Base-by-base conservation (phyloP, 805 yeast species). In the Crinitomyces ghanaensis region DNA sequence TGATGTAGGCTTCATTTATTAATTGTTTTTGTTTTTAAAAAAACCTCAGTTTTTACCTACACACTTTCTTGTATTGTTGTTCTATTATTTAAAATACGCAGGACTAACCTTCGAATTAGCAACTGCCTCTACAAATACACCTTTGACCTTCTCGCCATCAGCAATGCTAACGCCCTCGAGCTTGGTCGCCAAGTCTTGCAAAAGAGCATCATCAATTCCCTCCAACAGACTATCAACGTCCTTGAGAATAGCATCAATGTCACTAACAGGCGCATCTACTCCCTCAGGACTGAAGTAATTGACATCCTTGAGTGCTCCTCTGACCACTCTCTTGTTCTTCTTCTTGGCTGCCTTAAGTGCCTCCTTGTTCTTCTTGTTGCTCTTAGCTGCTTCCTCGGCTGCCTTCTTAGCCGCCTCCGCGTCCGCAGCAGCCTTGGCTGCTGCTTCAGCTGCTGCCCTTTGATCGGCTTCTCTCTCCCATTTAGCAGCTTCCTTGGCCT, bases 391-490 rank as follows among this genome's bases (percentile, higher is more conserved):
- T 37, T 65, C 71, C 55, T 73, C 74, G 19, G 72, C 67, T 33
- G 64, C 57, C 41, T 76, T 86, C 49, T 74, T 74, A 46, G 79
- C 82, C 44, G 66, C 74, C 53, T 83, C 95, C 51, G 81, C 97
- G 34, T 80, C 93, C 49, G 81, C 95, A 56, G 77, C 78, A 63
- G 77, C 78, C 38, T 74, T 75, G 57, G 80, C 77, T 32, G 88
- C 93, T 54, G 71, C 80, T 61, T 84, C 98, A 41, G 95, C 95
- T 44, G 93, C 97, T 57, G 84, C 77, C 69, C 97, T 81, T 20
- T 93, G 75, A 49, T 95, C 97, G 35, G 97, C 95, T 61, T 86
- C 97, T 60, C 77, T 81, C 62, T 91, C 97, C 97, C 97, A 88
- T 65, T 88, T 91, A 70, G 69, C 74, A 60, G 74, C 75, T 56